Base-by-base conservation (phyloP, 139 green algal genomes). In the Coelastrella sp. region DNA sequence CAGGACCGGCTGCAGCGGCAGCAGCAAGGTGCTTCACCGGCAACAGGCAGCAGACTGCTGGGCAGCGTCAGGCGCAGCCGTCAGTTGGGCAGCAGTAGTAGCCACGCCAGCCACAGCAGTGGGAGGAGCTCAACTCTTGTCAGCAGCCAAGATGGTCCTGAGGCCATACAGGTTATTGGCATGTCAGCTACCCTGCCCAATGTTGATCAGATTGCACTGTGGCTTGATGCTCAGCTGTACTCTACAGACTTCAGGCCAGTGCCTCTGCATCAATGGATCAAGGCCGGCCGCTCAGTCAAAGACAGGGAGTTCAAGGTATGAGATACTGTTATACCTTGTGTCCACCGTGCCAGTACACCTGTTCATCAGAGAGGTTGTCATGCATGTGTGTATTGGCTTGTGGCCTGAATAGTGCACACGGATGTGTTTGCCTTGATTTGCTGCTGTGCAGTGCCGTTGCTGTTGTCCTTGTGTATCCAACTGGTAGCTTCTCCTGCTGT, bases 201-300 rank as follows among this genome's bases (percentile, higher is more conserved):
- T 23, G 17, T 76, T 22, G 16, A 76, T 22, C 16, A 88, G 60
- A 91, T 99, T 5, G 96, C 97, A 0, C 77, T 89, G n/a, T 99
- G 98, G 98, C 95, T 99, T 61, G 92, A 95, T 14, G 98, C 97
- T 2, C 79, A 90, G 82, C 94, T 99, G 59, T 99, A 96, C 90
- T 47, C 92, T 59, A 99, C 97, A 13, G 75, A 95, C 59, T 99
- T 96, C 90, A 92, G 98, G 65, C 98, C 98, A 2, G 96, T 99
- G 71, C 93, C 94, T 2, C 94, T 99, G 54, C 32, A 94, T 22
- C 91, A 97, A 73, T 96, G 90, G 66, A 32, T 99, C 47, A 98
- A 97, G 87, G 91, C 95, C n/a, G 60, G 89, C 0, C 0, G 66
- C 10, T 64, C 7, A 19, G 20, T 91, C 16, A 73, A 20, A 7